Evolutionary conservation across 768 basidiomycete genomes (phyloP), one percentile per base, ranked within the genome.

Genomic region (Myochromella boudieri): DNA sequence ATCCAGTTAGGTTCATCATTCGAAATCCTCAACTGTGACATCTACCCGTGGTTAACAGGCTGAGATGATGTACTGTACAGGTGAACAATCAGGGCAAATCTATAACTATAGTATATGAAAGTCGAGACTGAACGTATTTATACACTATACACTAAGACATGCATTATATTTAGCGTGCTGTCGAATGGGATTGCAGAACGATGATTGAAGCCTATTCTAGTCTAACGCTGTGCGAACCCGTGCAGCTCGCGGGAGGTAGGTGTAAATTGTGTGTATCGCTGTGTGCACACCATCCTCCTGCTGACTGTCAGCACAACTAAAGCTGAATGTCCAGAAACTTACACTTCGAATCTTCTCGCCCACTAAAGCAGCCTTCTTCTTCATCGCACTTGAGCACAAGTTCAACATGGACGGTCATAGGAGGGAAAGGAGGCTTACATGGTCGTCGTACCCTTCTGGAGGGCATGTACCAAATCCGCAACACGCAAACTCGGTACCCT

Each of bases 201-300:
- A 22, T 22, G 24, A 4, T 36, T 17, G 21, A 9, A 22, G 26
- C 38, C 21, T 17, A n/a, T 2, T 14, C 38, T 53, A 53, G 4
- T 36, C 20, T n/a, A 52, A 21, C 1, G 54, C 49, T 63, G 41
- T 71, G 69, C 61, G 52, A 38, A 59, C 52, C 29, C 44, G 47
- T 8, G 57, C 56, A 8, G 64, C 65, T 15, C 66, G 62, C 17
- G 62, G 58, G 14, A 84, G 68, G 58, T 84, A 80, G 2, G 70
- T 76, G 53, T 80, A 78, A 28, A 85, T 77, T 4, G 72, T 69
- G 28, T 71, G 62, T 24, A 84, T 79, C 7, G 82, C 80, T n/a
- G 68, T 71, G 42, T 70, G 71, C 5, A 82, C 78, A 27, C 83
- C 83, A 43, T 79, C 65, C 68, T 85, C 81, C 77, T 80, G 46